Evolutionary conservation across 805 yeast species (phyloP), one percentile per base, ranked within the genome.

Genomic region (Kuraishia borneana): DNA sequence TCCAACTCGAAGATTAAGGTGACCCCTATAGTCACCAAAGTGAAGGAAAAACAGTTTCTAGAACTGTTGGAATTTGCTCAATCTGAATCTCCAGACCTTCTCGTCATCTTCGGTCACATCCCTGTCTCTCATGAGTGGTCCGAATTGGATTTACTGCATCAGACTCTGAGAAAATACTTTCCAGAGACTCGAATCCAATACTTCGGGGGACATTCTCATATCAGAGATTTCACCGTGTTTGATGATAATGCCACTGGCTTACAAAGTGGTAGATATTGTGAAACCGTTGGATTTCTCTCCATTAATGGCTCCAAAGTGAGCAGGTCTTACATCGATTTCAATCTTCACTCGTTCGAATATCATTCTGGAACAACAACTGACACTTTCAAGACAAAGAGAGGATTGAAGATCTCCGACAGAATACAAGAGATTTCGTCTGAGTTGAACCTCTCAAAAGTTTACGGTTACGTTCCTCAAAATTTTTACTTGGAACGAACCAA

Each of bases 201-300:
- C 45, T 79, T 89, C 55, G 97, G 96, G 2, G 97, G 96, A 1
- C 97, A 89, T 56, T 76, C 94, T 20, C 97, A 89, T 51, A 75
- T 89, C 12, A 64, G 97, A 40, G 97, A 89, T 54, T 89, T 80
- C 53, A 68, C 73, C 6, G 60, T 72, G 3, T 62, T 76, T 33
- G 97, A 89, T 48, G 57, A 62, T 2, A 60, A 58, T 32, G 69
- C 88, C 18, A 74, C 83, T 0, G 96, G 79, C 0, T 55, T 89
- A n/a, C 95, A 89, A 58, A 83, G 95, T 50, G 97, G 97, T 0
- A 63, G 96, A 33, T 89, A 83, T 51, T 73, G 94, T 48, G 97
- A 89, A 51, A 89, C 97, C 0, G 70, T 83, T n/a, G 97, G 97
- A 1, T 89, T 87, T 68, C 54, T 81, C 9, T 73, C 94, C 18